Evolutionary conservation across 495 filamentous ascomycete species (phyloP), one percentile per base, ranked within the genome.

Genomic region (Hypoxylon subgilvum): DNA sequence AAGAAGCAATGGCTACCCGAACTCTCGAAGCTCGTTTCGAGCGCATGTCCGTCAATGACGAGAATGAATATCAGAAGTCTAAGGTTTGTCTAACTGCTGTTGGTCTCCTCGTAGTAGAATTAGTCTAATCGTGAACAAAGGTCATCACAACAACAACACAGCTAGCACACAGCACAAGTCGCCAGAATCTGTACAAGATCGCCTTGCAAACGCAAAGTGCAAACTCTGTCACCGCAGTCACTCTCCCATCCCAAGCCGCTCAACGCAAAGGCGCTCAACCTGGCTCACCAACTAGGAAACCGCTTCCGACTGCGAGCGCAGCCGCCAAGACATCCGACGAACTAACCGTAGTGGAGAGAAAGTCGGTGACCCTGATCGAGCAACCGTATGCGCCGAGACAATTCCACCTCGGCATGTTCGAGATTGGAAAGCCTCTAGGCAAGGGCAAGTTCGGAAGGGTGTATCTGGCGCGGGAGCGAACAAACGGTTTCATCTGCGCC

Each of bases 361-460:
- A 76, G 32, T 80, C 82, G 4, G 72, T 76, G 14, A 66, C 75
- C 1, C 68, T 80, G 17, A 75, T 87, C 50, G 84, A 86, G 50
- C 79, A 85, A 44, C 84, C 90, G 18, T 32, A 66, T 10, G 55
- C 78, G 38, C 84, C 86, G 2, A 93, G 88, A 63, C 82, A 91
- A 45, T 90, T 94, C 69, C 91, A 97, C 61, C 86, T 98, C 1
- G 92, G 93, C 70, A 97, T 98, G 94, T 98, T 98, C 67, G 94
- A 98, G 67, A 97, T 98, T 63, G 94, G 94, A 7, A 89, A 92
- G 40, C 95, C 94, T 2, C 78, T 98, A 4, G 94, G 94, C 6
- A 98, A 97, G 72, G 94, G 94, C 47, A 98, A 98, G 72, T 98
- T 97, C 68, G 94, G 94, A 3, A 84, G 95, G 38, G 94, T 98